Evolutionary conservation across 2,329 filamentous ascomycete genomes (phyloP), one percentile per base, ranked within the genome.

Genomic region (Sodiomyces alkalinus): DNA sequence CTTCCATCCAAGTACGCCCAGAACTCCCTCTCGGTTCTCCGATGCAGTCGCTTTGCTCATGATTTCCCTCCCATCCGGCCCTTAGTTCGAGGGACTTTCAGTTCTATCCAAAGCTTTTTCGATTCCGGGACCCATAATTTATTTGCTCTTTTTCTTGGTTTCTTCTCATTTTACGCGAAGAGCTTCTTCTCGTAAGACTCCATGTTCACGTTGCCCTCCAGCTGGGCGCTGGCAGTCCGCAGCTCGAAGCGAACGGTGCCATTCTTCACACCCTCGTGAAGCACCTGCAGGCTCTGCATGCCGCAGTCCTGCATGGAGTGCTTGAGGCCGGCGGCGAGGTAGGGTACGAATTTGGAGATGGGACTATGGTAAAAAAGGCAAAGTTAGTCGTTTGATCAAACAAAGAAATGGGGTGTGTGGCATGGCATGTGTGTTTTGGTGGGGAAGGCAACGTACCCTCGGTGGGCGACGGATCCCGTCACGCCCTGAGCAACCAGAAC

Each of bases 181-280:
- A 98, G 79, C 72, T 96, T 98, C 80, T 98, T 98, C 68, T 96
- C 90, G 53, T 92, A 96, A 52, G 82, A 87, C 64, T 96, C 85
- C 68, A 98, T 85, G 62, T 96, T 92, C 36, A 98, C 86, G 51
- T 87, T 90, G 39, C 90, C 90, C 66, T 98, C 90, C 34, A 92
- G 69, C 69, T 93, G 85, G 28, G 90, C 90, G 55, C 85, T 93
- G 34, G 85, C 80, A 36, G 85, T 96, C 45, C 90, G 71, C 47
- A 96, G 68, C 66, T 98, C 90, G 51, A 98, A 98, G 46, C 90
- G 74, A 31, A 94, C 75, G 27, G 61, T 71, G 35, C 86, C 83
- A 18, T 72, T 64, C 40, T 63, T 58, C 17, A 93, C 86, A 41
- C 69, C 69, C 38, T 78, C 59, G 52, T 87, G 83, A 33, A 98